Evolutionary conservation across 257 asterid genomes (phyloP), one percentile per base, ranked within the genome.

Genomic region (Striga asiatica): DNA sequence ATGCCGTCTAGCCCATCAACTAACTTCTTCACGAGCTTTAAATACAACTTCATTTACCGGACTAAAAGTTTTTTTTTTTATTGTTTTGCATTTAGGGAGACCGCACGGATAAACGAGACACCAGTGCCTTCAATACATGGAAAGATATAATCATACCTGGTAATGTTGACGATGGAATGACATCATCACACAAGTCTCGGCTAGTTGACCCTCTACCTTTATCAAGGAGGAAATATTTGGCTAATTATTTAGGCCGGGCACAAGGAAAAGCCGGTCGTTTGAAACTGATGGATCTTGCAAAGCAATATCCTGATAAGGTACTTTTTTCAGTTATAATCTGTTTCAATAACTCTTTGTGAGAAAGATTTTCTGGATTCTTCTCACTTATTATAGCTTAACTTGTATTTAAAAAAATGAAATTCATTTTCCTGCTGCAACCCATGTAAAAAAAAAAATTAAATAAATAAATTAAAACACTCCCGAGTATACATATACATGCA

Each of bases 141-240:
- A 87, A 91, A 74, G 98, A 91, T 73, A 77, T 87, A 52, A 82
- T 91, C 61, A 84, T 91, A 59, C 98, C 98, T 49, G 98, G 98
- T 54, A 84, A 91, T 66, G 73, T 84, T 64, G 98, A 91, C 64
- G 97, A 91, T 74, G 95, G 94, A 63, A 91, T 91, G 95, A 91
- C 95, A 43, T 34, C 95, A 43, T 34, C 65, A 60, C 62, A 58
- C 24, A 73, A 78, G 53, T 39, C 84, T 66, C 75, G 84, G 71
- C 75, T 78, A 46, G 88, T 87, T 49, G 85, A 87, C 35, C 89
- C 95, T 58, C 73, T 84, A 83, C 97, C 95, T 64, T 65, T 91
- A 52, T 70, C 88, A n/a, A 79, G 72, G 72, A 77, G 98, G 77
- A 87, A 80, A 60, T 71, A 81, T 71, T 54, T 91, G 74, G 98